Evolutionary conservation across 2,329 filamentous ascomycete species (phyloP).

Genomic region (Penicillium concentricum): DNA sequence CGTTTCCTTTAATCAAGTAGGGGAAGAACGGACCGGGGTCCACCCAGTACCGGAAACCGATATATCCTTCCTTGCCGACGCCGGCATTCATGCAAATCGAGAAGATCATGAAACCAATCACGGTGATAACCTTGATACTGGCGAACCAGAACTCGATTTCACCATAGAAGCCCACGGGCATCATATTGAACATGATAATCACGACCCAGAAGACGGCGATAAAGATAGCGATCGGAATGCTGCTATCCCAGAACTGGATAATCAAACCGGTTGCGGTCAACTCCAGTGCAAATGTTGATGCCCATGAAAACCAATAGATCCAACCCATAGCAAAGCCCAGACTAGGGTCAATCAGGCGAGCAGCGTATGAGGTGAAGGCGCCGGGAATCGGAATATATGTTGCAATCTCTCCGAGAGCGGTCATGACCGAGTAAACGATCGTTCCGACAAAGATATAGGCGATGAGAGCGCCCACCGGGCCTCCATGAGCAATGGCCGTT

Average conservation of each 20-base stretch:
- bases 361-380: slow-evolving; percentile 72
- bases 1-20: slow-evolving; percentile 58
- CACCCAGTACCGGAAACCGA: slow-evolving; percentile 72
- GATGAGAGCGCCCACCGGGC: slow-evolving; percentile 65
- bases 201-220: slow-evolving; percentile 71
- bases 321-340: slow-evolving; percentile 76
- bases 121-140: slow-evolving; percentile 71
- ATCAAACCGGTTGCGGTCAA: slow-evolving; percentile 70
- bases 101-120: slow-evolving; percentile 74
- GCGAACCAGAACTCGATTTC: slow-evolving; percentile 79
- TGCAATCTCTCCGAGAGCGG: slow-evolving; percentile 65
- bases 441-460: slow-evolving; percentile 68
- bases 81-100: slow-evolving; percentile 73
- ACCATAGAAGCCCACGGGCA: slow-evolving; percentile 70
- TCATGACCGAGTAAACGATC: slow-evolving; percentile 74
- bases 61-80: slow-evolving; percentile 65
- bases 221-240: slow-evolving; percentile 66
- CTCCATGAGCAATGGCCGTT: slow-evolving; percentile 59
- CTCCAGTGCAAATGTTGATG: slow-evolving; percentile 70
- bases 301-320: slow-evolving; percentile 81
- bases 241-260: slow-evolving; percentile 69
- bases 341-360: slow-evolving; percentile 69
- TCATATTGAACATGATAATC: slow-evolving; percentile 67
- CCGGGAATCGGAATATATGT: slow-evolving; percentile 74
- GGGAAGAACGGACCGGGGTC: slow-evolving; percentile 66